Base-by-base conservation (phyloP, 495 filamentous ascomycete species). In the Daldinia caldariorum region DNA sequence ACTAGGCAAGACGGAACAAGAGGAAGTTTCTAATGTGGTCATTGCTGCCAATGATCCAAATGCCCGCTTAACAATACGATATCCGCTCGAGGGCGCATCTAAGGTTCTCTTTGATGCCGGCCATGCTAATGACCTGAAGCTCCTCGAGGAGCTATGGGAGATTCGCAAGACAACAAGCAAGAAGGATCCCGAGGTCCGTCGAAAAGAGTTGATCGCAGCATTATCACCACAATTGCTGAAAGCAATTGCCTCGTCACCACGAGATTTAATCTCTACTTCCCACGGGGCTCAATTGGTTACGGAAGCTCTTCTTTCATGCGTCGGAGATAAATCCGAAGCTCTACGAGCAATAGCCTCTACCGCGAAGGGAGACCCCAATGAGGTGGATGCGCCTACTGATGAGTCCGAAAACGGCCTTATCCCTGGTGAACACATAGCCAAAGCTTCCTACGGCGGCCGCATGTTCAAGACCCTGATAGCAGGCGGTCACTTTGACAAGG, bases 401-500 rank as follows among this genome's bases (percentile, higher is more conserved):
- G 78, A 72, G 9, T 12, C 45, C 0, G 31, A 22, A 29, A 18
- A 5, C 12, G 64, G 0, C 10, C 73, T 61, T 45, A 32, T 66
- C n/a, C 67, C 77, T 0, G 69, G 65, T 3, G 76, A 77, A 0
- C 89, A 92, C 73, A 81, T 89, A 51, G 85, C 84, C 26, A 79
- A 82, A 58, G 84, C 85, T 0, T 81, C 92, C 2, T 85, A 87
- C 61, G 90, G 89, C 2, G 92, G 92, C n/a, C 88, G 91, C 55
- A 91, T 97, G 89, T 86, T 97, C 66, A 97, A 97, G 80, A 89
- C 89, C 0, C 85, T 99, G 1, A 91, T 97, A 29, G 87, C 90
- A 35, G 94, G 95, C 20, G 95, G 96, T 9, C 88, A 85, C 26
- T 99, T 90, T 77, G 93, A 97, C 79, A 83, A 82, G 22, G 84